A percentile compares a stretch with the other conserved stretches of the same genome.
These are phyloP conservation scores for Chionographis japonica DNA, from an alignment of 106 monocot species.

Conservation along the genomic window DNA sequence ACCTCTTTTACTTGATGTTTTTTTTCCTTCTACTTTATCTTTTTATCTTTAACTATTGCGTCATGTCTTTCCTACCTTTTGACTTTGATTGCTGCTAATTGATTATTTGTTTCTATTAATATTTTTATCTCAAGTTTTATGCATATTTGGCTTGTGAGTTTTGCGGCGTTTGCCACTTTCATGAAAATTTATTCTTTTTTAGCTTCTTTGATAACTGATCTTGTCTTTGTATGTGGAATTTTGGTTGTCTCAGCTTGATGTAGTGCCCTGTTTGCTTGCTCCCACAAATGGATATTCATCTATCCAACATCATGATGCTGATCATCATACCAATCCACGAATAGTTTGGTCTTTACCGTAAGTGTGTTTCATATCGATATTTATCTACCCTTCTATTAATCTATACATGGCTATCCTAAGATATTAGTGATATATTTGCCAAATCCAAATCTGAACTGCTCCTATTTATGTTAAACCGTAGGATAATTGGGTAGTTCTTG, in stretches of 20 bases:
- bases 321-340: slow-evolving; percentile 12
- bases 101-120: neutral
- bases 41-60: neutral
- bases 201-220: neutral
- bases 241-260: slow-evolving; percentile 72
- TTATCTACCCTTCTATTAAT: neutral
- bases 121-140: neutral
- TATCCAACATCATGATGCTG: slow-evolving; percentile 15
- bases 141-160: neutral
- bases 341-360: slow-evolving; percentile 91
- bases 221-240: neutral
- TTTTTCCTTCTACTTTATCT: no score
- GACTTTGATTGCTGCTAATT: neutral
- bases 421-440: no score
- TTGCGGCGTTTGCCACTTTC: neutral
- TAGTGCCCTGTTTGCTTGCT: slow-evolving; percentile 82
- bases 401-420: no score
- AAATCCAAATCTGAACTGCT: no score
- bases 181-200: neutral
- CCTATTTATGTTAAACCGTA: no score
- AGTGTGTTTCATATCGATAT: slow-evolving; percentile 22
- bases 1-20: no score
- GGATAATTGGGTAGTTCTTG: no score
- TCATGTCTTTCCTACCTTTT: neutral
- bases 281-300: slow-evolving; percentile 60